Conservation (phyloP, 1,284 basidiomycete species). For the Boletus smithii region DNA sequence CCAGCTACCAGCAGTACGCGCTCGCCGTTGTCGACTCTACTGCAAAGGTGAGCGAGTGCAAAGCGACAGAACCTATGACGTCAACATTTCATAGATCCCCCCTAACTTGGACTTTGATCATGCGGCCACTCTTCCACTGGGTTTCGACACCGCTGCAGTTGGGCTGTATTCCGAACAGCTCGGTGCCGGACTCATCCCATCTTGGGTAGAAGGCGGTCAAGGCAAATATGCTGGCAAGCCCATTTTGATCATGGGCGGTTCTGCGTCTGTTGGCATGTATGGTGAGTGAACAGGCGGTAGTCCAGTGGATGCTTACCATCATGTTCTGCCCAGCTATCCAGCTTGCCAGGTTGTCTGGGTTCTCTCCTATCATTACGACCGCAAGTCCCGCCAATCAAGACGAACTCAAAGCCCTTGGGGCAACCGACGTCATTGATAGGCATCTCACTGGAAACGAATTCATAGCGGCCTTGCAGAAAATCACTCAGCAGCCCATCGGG, state of each 20-base stretch:
- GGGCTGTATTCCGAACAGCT: slow-evolving; percentile 32
- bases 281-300: slow-evolving; percentile 23
- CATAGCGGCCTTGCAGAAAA: slow-evolving; percentile 27
- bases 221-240: slow-evolving; percentile 38
- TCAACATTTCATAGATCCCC: slow-evolving; percentile 22
- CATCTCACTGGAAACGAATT: slow-evolving; percentile 30
- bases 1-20: slow-evolving; percentile 35
- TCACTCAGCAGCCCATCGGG: slow-evolving; percentile 33
- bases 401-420: slow-evolving; percentile 49
- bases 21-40: slow-evolving; percentile 24
- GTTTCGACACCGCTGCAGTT: slow-evolving; percentile 36
- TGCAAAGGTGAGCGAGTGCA: slow-evolving; percentile 30
- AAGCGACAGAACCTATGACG: slow-evolving; percentile 1
- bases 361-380: slow-evolving; percentile 52
- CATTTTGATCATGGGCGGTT: slow-evolving; percentile 44
- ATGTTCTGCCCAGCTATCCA: slow-evolving; percentile 46
- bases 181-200: slow-evolving; percentile 29
- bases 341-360: slow-evolving; percentile 50
- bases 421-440: slow-evolving; percentile 51
- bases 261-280: slow-evolving; percentile 44
- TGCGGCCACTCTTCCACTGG: slow-evolving; percentile 37
- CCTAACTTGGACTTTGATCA: slow-evolving; percentile 30
- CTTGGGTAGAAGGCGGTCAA: slow-evolving; percentile 35
- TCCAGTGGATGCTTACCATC: neutral
- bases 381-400: slow-evolving; percentile 44